Conservation (phyloP, 306 rosid genomes). For the Lathyrus tuberosus region DNA sequence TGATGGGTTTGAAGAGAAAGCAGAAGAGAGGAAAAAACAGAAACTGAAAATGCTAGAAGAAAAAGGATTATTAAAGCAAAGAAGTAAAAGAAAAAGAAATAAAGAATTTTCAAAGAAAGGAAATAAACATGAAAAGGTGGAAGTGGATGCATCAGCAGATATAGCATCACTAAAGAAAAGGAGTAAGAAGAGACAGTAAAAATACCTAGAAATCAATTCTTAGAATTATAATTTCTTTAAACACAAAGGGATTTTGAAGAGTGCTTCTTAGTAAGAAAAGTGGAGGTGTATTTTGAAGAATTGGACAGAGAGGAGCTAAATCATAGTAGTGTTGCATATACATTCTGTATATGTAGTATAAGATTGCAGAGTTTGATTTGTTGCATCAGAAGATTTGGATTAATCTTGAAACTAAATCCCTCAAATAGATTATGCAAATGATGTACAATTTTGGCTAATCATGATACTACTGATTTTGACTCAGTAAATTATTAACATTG, state of each 20-base stretch:
- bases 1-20: slow-evolving; percentile 81
- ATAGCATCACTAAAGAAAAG: slow-evolving; percentile 28
- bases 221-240: background rate
- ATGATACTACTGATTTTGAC: too few species aligned
- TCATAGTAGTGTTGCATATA: background rate
- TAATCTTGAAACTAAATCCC: background rate
- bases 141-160: slow-evolving; percentile 25
- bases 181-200: slow-evolving; percentile 31
- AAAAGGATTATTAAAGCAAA: slow-evolving; percentile 68
- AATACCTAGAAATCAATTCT: background rate
- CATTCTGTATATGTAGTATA: background rate
- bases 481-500: too few species aligned
- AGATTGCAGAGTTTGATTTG: too few species aligned
- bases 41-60: slow-evolving; percentile 60
- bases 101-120: slow-evolving; percentile 39
- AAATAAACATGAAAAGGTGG: slow-evolving; percentile 1
- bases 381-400: too few species aligned
- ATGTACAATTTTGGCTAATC: too few species aligned
- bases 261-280: background rate
- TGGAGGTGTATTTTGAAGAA: background rate
- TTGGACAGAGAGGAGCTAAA: background rate
- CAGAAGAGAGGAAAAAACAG: slow-evolving; percentile 70
- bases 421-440: too few species aligned
- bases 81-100: slow-evolving; percentile 49
- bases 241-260: slow-evolving; percentile 16